Conservation (phyloP, 495 filamentous ascomycete species). For the Gamarada debralockiae region DNA sequence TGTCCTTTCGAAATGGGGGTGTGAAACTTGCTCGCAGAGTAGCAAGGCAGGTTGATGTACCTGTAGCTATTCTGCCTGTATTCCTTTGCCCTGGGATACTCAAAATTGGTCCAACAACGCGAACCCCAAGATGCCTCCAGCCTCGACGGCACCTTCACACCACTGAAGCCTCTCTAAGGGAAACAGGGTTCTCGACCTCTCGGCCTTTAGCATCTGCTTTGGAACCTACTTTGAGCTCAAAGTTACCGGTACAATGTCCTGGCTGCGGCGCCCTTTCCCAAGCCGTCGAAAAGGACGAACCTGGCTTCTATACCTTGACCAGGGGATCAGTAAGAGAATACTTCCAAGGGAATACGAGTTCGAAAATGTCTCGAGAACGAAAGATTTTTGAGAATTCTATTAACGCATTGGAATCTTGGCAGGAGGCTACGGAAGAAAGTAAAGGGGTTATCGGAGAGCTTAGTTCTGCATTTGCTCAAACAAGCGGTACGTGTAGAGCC, state of each 20-base stretch:
- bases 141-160: not conserved
- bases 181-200: no score
- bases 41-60: conserved; percentile 1
- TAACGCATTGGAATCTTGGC: not conserved
- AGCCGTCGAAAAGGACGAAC: conserved; percentile 57
- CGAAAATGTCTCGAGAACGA: conserved; percentile 19
- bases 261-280: conserved; percentile 90
- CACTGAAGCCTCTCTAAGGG: no score
- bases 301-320: conserved; percentile 69
- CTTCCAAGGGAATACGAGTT: conserved; percentile 28
- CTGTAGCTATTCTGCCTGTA: conserved; percentile 15
- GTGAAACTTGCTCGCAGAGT: conserved; percentile 8
- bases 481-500: no score
- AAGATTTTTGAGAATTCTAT: not conserved
- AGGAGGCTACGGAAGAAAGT: not conserved
- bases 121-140: not conserved
- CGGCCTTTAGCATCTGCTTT: no score
- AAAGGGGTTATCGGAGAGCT: not conserved
- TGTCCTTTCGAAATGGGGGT: conserved; percentile 11
- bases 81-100: conserved; percentile 23
- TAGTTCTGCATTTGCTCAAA: no score
- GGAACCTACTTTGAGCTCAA: not conserved
- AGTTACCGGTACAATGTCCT: conserved; percentile 65
- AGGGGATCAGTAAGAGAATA: conserved; percentile 49
- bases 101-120: not conserved